Evolutionary conservation across 352 stramenopile genomes (phyloP), one percentile per base, ranked within the genome.

Genomic region (Globisporangium acanthophoron): DNA sequence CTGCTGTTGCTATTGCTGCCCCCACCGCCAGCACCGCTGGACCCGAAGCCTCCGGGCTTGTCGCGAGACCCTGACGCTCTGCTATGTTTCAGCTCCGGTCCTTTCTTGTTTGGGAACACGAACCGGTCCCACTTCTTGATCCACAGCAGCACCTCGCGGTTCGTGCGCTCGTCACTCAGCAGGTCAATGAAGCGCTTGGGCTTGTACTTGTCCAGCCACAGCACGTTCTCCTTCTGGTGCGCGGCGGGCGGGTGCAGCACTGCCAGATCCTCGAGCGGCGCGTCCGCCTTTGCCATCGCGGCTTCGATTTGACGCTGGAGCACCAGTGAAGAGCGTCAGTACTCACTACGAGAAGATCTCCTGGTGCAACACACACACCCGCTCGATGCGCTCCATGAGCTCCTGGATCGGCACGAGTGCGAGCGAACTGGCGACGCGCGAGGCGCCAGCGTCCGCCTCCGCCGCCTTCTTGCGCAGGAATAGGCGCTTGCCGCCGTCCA

Each of bases 171-270:
- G 64, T 98, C 92, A 27, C 90, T 98, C 15, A 99, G 71, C 35
- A 99, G 69, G 69, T 99, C 87, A 15, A 96, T 76, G 59, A 98
- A 98, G 44, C 77, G 80, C 39, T 86, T 71, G 2, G 97, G 97
- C 18, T 92, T 90, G 82, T 99, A 99, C 66, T 98, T 98, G 67
- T 99, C 95, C 12, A 99, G 81, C 97, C 96, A 99, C 24, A 99
- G 71, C 44, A 76, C 70, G 16, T 66, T 59, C 24, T 73, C 64
- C 21, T 73, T 70, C 21, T 29, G 47, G 35, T 1, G 21, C 33
- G 33, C 9, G 6, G 33, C 4, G 33, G 33, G 20, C 24, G 37
- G 13, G 45, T 37, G 33, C 3, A 55, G 43, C 18, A 18, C 9
- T 40, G 64, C 5, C 0, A 60, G 11, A 9, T 56, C 50, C 3